Evolutionary conservation across 108 stramenopile genomes (phyloP), one percentile per base, ranked within the genome.

Genomic region (Nitzschia sp.): DNA sequence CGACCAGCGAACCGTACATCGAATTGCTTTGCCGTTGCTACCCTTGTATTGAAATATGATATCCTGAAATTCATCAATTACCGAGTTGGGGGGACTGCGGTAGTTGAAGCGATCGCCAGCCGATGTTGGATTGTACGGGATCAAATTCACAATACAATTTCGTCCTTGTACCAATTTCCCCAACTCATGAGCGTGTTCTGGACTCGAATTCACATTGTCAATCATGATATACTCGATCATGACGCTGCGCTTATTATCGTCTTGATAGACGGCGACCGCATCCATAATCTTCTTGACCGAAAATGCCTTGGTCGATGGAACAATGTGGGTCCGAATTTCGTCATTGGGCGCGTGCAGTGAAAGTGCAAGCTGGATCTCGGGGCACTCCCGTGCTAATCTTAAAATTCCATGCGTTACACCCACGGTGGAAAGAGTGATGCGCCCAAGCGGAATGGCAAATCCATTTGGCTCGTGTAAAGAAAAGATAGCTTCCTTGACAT

Each of bases 151-250:
- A 72, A 49, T 77, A 17, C 47, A 27, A 2, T 56, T 34, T 4
- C 80, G 71, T 15, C 73, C 59, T 33, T 51, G 46, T 29, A 70
- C 72, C 62, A 88, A 83, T n/a, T 61, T 19, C 17, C 45, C 82
- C 4, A 88, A 66, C 21, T 72, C 71, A 34, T 78, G 63, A 9
- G 70, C 81, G 46, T 72, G 71, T 9, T 29, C 63, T 34, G 67
- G 65, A 2, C 59, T 57, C 58, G 84, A 83, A 66, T 88, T 88
- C 18, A 85, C 73, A 48, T 70, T 78, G 54, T 78, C 68, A 54
- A 88, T 85, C 60, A 88, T 53, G n/a, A 84, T 72, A 66, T 82
- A 84, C 56, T 88, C 87, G 11, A 88, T 31, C 82, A 88, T 84
- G 27, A 70, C 59, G 13, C 76, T 78, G 45, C 79, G 38, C 6